phyloP scores from a whole-genome alignment of 306 rosid species.

The Spatholobus suberectus region DNA sequence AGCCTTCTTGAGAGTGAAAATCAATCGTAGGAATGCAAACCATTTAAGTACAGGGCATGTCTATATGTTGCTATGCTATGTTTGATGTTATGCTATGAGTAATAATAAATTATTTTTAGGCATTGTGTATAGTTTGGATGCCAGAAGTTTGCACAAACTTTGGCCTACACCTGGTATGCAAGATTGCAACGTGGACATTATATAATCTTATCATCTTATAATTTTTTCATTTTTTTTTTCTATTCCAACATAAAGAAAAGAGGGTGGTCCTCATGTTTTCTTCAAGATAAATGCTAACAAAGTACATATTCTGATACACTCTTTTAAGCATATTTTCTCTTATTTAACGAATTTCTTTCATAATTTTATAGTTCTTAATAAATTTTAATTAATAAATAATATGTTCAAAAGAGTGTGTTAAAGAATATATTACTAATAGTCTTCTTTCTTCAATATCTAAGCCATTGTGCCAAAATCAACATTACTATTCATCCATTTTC shows the following conservation, averaged over 20 bases:
- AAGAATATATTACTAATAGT: no score
- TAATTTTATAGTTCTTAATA: no score
- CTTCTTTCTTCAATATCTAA: neutral
- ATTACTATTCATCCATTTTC: neutral
- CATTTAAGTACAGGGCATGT: neutral
- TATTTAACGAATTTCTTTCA: no score
- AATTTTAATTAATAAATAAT: no score
- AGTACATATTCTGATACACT: no score
- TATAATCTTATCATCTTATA: neutral
- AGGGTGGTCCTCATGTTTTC: neutral
- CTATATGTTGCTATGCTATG: neutral
- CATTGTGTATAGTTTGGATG: neutral
- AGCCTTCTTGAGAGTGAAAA: constrained; percentile 57
- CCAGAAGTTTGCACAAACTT: neutral
- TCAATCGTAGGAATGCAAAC: constrained; percentile 22
- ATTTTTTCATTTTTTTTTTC: neutral
- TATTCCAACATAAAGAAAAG: neutral
- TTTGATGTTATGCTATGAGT: neutral
- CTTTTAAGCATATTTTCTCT: no score
- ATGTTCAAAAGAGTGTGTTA: no score
- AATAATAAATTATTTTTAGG: neutral
- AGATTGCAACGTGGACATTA: neutral
- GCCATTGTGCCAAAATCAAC: neutral
- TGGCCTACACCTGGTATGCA: neutral
- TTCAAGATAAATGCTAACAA: no score